A percentile compares a stretch with the other conserved stretches of the same genome.
phyloP scores from a whole-genome alignment of 805 yeast genomes.

The Ogataea philodendri region DNA sequence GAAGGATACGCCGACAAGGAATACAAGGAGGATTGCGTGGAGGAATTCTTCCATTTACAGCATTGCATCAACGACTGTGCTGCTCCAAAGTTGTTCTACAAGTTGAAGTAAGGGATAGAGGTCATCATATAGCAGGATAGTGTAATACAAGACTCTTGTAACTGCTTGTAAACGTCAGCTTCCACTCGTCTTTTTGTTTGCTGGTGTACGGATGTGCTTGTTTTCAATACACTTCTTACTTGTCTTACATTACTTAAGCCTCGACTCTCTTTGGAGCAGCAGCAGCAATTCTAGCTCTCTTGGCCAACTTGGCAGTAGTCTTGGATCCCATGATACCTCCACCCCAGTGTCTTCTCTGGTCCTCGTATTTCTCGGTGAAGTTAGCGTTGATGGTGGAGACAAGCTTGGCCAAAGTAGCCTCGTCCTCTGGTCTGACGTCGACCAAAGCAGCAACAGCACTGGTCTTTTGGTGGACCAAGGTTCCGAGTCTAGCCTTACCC shows the following conservation, averaged over 20 bases:
- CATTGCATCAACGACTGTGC: constrained; percentile 91
- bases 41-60: constrained; percentile 95
- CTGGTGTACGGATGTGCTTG: too few species aligned
- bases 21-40: constrained; percentile 96
- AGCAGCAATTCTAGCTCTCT: constrained; percentile 59
- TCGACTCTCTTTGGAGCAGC: constrained; percentile 25
- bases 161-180: too few species aligned
- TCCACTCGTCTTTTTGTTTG: too few species aligned
- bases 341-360: constrained; percentile 97
- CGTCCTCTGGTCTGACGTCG: constrained; percentile 89
- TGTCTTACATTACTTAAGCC: constrained; percentile 13
- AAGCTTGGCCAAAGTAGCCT: constrained; percentile 87
- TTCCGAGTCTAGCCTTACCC: constrained; percentile 97
- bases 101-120: constrained; percentile 58
- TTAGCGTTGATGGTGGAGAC: constrained; percentile 87
- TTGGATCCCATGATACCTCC: constrained; percentile 96
- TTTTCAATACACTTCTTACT: too few species aligned
- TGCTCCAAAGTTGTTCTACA: constrained; percentile 84
- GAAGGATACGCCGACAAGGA: constrained; percentile 75
- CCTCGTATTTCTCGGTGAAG: constrained; percentile 91
- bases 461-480: constrained; percentile 93
- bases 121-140: constrained; percentile 10
- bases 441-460: constrained; percentile 94
- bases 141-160: constrained; percentile 4
- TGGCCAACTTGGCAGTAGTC: constrained; percentile 78